phyloP scores from a whole-genome alignment of 2,329 filamentous ascomycete species.

The Neonectria magnoliae region DNA sequence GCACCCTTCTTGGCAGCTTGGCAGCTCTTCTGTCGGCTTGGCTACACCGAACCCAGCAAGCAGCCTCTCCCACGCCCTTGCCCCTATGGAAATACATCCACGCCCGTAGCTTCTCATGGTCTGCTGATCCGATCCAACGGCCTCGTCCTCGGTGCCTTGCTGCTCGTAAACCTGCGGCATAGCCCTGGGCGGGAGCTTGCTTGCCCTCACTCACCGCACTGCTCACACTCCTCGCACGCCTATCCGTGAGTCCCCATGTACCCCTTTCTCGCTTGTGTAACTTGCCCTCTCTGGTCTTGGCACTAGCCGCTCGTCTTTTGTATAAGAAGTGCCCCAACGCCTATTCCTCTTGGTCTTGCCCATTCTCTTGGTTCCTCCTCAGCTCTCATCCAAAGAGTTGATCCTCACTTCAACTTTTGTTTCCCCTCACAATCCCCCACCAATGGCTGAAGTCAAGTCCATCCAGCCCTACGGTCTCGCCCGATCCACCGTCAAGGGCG shows the following conservation, averaged over 20 bases:
- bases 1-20: not conserved
- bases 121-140: conserved; percentile 28
- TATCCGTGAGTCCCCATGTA: conserved; percentile 23
- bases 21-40: conserved; percentile 28
- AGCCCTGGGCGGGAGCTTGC: conserved; percentile 23
- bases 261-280: conserved; percentile 27
- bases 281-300: conserved; percentile 22
- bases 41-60: conserved; percentile 28
- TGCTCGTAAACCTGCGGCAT: conserved; percentile 33
- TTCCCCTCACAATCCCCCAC: conserved; percentile 24
- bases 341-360: conserved; percentile 3
- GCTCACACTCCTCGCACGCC: not conserved
- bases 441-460: conserved; percentile 59
- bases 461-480: conserved; percentile 73
- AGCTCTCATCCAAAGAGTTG: conserved; percentile 40
- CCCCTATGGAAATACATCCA: conserved; percentile 31
- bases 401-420: conserved; percentile 20
- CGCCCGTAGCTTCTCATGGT: conserved; percentile 28
- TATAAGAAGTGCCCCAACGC: conserved; percentile 39
- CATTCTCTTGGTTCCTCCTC: conserved; percentile 32
- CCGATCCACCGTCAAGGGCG: conserved; percentile 70
- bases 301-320: conserved; percentile 21
- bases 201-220: conserved; percentile 28
- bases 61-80: conserved; percentile 18
- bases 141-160: conserved; percentile 25